Percentiles rank a stretch among this genome's conserved stretches.
phyloP scores from a whole-genome alignment of 345 rosid species.

The Aegle marmelos region DNA sequence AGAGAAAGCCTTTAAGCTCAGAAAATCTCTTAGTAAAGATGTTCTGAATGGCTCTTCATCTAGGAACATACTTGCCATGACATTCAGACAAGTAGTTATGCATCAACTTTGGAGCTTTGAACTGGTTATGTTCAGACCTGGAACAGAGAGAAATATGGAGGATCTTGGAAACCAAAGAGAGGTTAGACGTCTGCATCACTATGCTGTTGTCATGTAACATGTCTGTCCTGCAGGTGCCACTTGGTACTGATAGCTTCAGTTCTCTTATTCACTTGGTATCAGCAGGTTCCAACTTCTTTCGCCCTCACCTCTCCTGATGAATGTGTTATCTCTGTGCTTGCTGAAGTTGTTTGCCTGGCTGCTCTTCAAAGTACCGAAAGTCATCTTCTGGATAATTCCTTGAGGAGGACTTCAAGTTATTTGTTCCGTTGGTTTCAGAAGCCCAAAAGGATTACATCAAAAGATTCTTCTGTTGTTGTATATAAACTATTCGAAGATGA shows the following conservation, averaged over 20 bases:
- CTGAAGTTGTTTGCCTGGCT: slow-evolving; percentile 62
- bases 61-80: slow-evolving; percentile 76
- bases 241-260: slow-evolving; percentile 59
- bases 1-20: slow-evolving; percentile 61
- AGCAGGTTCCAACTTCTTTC: slow-evolving; percentile 73
- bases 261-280: slow-evolving; percentile 56
- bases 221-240: slow-evolving; percentile 42
- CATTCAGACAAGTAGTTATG: slow-evolving; percentile 82
- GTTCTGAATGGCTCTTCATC: slow-evolving; percentile 40
- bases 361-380: slow-evolving; percentile 66
- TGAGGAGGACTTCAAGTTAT: slow-evolving; percentile 29
- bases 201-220: slow-evolving; percentile 30
- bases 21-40: slow-evolving; percentile 42
- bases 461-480: slow-evolving; percentile 58
- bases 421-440: slow-evolving; percentile 47
- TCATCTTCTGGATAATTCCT: slow-evolving; percentile 39
- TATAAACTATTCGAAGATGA: slow-evolving; percentile 61
- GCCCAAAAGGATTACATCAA: slow-evolving; percentile 45
- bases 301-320: slow-evolving; percentile 59
- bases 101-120: slow-evolving; percentile 77
- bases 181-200: slow-evolving; percentile 40
- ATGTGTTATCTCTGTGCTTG: slow-evolving; percentile 57
- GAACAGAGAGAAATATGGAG: slow-evolving; percentile 64
- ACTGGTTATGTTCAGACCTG: slow-evolving; percentile 63
- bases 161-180: slow-evolving; percentile 68